Evolutionary conservation across 2,329 filamentous ascomycete species (phyloP).

Genomic region (Penicillium sp.): DNA sequence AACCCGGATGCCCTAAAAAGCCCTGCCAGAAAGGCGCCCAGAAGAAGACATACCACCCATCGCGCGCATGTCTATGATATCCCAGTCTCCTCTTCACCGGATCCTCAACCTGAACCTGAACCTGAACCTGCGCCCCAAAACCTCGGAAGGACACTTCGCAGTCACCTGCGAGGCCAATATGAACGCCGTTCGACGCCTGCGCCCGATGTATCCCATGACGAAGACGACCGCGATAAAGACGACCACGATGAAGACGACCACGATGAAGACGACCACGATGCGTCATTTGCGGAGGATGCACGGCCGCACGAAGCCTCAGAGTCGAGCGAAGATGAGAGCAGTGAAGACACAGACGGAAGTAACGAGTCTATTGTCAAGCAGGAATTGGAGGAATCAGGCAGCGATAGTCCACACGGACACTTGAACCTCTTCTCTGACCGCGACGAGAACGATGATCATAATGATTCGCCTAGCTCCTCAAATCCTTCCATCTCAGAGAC

Average conservation of each 20-base stretch:
- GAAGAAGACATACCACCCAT: constrained; percentile 4
- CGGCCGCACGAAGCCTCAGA: neutral
- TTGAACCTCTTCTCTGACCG: neutral
- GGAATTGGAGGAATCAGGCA: neutral
- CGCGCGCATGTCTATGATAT: constrained; percentile 7
- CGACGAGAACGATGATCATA: neutral
- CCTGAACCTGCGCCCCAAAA: neutral
- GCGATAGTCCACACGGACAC: neutral
- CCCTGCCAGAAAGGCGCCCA: neutral
- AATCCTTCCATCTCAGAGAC: neutral
- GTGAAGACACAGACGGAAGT: neutral
- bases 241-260: too few species aligned
- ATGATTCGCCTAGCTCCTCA: neutral
- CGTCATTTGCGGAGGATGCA: neutral
- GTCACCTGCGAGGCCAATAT: neutral
- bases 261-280: neutral
- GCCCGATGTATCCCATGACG: neutral
- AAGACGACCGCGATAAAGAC: too few species aligned
- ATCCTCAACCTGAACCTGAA: constrained; percentile 1
- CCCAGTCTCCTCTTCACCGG: constrained; percentile 1
- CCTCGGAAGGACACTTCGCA: neutral
- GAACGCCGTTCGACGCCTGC: neutral
- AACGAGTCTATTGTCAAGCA: neutral
- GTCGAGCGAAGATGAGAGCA: neutral
- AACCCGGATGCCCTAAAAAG: neutral